These are phyloP conservation scores for Suillus clintonianus DNA, from an alignment of 768 basidiomycete species.

Conservation along the genomic window DNA sequence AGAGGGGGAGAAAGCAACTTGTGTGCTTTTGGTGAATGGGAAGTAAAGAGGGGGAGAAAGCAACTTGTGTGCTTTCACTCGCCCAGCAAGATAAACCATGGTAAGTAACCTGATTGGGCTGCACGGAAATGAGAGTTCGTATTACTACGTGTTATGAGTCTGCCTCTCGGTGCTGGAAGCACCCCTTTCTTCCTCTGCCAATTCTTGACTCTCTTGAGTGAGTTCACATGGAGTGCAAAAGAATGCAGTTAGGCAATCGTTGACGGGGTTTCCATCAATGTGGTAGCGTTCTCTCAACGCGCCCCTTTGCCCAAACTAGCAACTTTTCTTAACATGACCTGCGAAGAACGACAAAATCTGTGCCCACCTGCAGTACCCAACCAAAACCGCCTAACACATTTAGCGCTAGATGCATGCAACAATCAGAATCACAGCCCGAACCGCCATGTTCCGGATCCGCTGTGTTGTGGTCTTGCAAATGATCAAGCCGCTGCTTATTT, in stretches of 20 bases:
- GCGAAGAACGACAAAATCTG: background rate
- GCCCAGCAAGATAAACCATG: background rate
- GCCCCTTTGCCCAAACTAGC: constrained; percentile 37
- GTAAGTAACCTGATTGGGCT: background rate
- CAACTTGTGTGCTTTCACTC: background rate
- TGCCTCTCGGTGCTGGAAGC: too few species aligned
- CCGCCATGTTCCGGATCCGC: constrained; percentile 40
- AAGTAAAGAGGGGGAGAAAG: too few species aligned
- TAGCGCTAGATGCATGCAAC: constrained; percentile 14
- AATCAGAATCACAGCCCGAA: constrained; percentile 18
- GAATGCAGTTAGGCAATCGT: constrained; percentile 41
- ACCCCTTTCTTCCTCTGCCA: constrained; percentile 44
- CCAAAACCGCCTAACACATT: constrained; percentile 1
- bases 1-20: too few species aligned
- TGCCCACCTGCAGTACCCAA: constrained; percentile 7
- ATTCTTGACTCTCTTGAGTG: constrained; percentile 47
- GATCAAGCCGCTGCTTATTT: constrained; percentile 35
- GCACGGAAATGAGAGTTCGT: background rate
- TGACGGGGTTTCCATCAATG: constrained; percentile 45
- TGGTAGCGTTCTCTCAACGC: constrained; percentile 44
- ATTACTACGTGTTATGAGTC: background rate
- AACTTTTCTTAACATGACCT: background rate
- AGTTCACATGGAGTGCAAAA: constrained; percentile 52
- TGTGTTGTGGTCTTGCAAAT: constrained; percentile 31
- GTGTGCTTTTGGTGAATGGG: too few species aligned